Percentiles rank a stretch among this genome's conserved stretches.
Conservation (phyloP, 2,329 filamentous ascomycete genomes). For the Paradendryphiella salina region DNA sequence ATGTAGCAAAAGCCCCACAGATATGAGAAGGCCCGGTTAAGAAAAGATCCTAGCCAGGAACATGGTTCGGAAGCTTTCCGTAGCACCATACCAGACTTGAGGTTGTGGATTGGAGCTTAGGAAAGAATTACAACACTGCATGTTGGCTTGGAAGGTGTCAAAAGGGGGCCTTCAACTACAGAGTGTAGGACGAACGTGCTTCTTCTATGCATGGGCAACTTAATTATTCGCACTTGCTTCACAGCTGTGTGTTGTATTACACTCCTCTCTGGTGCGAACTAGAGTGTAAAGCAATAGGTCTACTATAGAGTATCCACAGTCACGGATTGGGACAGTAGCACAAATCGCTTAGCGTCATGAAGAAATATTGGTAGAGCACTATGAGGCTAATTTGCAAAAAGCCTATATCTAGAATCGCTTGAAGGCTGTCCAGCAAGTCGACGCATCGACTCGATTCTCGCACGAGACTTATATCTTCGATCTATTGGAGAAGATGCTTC, state of each 20-base stretch:
- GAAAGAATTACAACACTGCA: too few relatives aligned
- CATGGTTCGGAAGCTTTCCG: too few relatives aligned
- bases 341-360: constrained; percentile 40
- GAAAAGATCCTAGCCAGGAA: too few relatives aligned
- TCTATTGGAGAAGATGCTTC: constrained; percentile 50
- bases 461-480: constrained; percentile 50
- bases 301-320: constrained; percentile 44
- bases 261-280: constrained; percentile 41
- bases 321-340: background rate
- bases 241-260: constrained; percentile 15
- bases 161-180: too few relatives aligned
- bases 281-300: constrained; percentile 44
- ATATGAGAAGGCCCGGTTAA: too few relatives aligned
- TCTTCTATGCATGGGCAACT: too few relatives aligned
- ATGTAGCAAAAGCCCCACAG: too few relatives aligned
- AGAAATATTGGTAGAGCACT: constrained; percentile 25
- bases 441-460: constrained; percentile 28
- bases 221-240: background rate
- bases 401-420: constrained; percentile 14
- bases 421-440: constrained; percentile 19
- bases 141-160: too few relatives aligned
- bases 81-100: too few relatives aligned
- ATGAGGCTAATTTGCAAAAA: background rate
- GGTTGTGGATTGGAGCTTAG: too few relatives aligned
- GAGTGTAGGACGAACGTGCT: too few relatives aligned